phyloP scores from a whole-genome alignment of 2,329 filamentous ascomycete species.

The Ilyonectria destructans region DNA sequence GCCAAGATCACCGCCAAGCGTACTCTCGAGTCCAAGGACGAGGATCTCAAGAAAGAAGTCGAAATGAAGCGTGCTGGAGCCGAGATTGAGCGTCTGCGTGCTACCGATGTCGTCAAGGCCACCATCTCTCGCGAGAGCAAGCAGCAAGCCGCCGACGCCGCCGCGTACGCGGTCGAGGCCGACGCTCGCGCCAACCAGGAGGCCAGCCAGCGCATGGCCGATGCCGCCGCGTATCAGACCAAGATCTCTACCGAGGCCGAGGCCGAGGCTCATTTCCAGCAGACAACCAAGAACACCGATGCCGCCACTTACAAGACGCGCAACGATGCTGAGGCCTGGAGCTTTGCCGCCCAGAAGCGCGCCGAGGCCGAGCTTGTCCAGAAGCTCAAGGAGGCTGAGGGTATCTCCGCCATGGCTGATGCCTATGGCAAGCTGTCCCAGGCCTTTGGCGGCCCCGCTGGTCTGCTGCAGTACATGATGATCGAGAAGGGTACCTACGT shows the following conservation, averaged over 20 bases:
- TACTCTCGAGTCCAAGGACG: slow-evolving; percentile 82
- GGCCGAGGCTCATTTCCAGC: slow-evolving; percentile 73
- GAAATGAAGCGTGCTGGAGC: slow-evolving; percentile 84
- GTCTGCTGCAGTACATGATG: slow-evolving; percentile 89
- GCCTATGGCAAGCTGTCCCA: slow-evolving; percentile 82
- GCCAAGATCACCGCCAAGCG: slow-evolving; percentile 82
- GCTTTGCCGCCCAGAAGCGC: slow-evolving; percentile 60
- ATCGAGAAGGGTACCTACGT: slow-evolving; percentile 87
- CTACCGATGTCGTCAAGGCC: slow-evolving; percentile 84
- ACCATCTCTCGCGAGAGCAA: slow-evolving; percentile 78
- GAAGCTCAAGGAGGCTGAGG: slow-evolving; percentile 83
- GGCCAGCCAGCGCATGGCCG: slow-evolving; percentile 67
- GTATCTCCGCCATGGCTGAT: slow-evolving; percentile 82
- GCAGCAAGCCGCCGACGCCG: slow-evolving; percentile 78
- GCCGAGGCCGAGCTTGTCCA: slow-evolving; percentile 74
- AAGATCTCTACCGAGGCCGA: slow-evolving; percentile 62
- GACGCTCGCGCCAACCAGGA: slow-evolving; percentile 72
- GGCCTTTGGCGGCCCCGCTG: slow-evolving; percentile 84
- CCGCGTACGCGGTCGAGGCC: slow-evolving; percentile 76
- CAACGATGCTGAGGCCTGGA: slow-evolving; percentile 61
- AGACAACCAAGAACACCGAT: slow-evolving; percentile 82
- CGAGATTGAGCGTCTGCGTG: slow-evolving; percentile 85
- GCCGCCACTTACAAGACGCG: slow-evolving; percentile 67
- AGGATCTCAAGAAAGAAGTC: slow-evolving; percentile 85
- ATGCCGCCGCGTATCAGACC: slow-evolving; percentile 68